A percentile compares a stretch with the other conserved stretches of the same genome.
These are phyloP conservation scores for Gryganskiella cystojenkinii DNA, from an alignment of 192 early-diverging fungal species.

Conservation along the genomic window DNA sequence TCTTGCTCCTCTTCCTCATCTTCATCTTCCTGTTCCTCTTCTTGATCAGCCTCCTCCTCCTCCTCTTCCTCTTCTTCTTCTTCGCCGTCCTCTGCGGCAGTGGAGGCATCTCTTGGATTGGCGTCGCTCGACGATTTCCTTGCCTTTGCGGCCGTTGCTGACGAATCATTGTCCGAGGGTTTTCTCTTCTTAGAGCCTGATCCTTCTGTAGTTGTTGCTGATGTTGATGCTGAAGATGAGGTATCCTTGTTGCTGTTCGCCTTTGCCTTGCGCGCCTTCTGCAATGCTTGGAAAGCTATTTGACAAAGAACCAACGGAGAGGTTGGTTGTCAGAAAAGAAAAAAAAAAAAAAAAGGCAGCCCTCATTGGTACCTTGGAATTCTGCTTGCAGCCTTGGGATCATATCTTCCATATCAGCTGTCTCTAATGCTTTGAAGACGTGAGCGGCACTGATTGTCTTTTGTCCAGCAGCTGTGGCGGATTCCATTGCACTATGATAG, in stretches of 20 bases:
- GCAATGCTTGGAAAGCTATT: conserved; percentile 55
- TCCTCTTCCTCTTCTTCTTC: neutral
- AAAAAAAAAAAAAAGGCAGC: neutral
- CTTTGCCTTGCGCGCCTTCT: conserved; percentile 50
- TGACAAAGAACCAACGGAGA: too few species aligned
- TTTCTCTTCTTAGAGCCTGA: conserved; percentile 33
- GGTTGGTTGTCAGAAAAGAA: neutral
- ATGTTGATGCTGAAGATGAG: conserved; percentile 4
- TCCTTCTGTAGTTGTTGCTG: neutral
- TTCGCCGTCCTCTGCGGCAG: neutral
- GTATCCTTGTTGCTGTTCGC: conserved; percentile 28
- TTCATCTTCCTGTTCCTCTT: conserved; percentile 25
- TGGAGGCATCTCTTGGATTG: conserved; percentile 35
- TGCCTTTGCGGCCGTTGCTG: conserved; percentile 16
- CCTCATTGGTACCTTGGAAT: conserved; percentile 48
- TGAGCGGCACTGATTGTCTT: conserved; percentile 59
- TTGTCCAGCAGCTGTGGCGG: conserved; percentile 55
- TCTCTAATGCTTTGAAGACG: conserved; percentile 61
- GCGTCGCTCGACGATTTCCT: conserved; percentile 35
- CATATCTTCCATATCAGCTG: conserved; percentile 57
- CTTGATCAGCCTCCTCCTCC: conserved; percentile 19
- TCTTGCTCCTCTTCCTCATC: conserved; percentile 20
- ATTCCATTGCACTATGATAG: conserved; percentile 58
- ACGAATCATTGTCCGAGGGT: conserved; percentile 17
- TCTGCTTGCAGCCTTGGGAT: conserved; percentile 50